Base-by-base conservation (phyloP, 441 rosid species). In the Bruguiera hainesii region DNA sequence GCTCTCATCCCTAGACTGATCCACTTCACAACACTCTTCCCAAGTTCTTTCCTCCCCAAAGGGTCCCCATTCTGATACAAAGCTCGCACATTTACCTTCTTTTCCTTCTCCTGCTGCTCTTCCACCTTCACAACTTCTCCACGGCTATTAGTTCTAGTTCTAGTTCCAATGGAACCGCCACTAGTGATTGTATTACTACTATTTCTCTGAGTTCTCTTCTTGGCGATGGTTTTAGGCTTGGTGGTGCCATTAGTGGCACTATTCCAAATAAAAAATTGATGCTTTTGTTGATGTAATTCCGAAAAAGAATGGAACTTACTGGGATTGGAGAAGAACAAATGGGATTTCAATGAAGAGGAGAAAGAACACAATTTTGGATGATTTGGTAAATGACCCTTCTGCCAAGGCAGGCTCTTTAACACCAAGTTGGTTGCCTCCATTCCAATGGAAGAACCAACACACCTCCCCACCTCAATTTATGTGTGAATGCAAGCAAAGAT, bases 11-110 rank as follows among this genome's bases (percentile, higher is more conserved):
- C 97, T 48, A 85, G 93, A 67, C 87, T 66, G 46, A 94, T 81
- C 98, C 99, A 94, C 76, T 69, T 78, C 55, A 94, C 91, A 19
- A 91, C 96, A 28, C 72, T 71, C 84, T 81, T 89, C 58, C 99
- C 98, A 49, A 94, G 79, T 68, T 94, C 96, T 69, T 74, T 85
- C 77, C 83, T 62, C 16, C 99, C 99, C 46, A 94, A 71, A 0
- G 99, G 99, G 68, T 94, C 91, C n/a, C 97, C 98, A 56, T 88
- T 94, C 68, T 85, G 92, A 72, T 83, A 64, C 79, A 90, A 77
- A 66, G 68, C 64, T 23, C 74, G 25, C 51, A 85, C 78, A 57
- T 77, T 83, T 48, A 76, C 26, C 18, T 72, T 63, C 60, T 70
- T 65, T 55, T 72, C 68, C 15, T 64, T 30, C 37, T 65, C 69